Evolutionary conservation across 257 asterid genomes (phyloP), one percentile per base, ranked within the genome.

Genomic region (Solanum appendiculatum): DNA sequence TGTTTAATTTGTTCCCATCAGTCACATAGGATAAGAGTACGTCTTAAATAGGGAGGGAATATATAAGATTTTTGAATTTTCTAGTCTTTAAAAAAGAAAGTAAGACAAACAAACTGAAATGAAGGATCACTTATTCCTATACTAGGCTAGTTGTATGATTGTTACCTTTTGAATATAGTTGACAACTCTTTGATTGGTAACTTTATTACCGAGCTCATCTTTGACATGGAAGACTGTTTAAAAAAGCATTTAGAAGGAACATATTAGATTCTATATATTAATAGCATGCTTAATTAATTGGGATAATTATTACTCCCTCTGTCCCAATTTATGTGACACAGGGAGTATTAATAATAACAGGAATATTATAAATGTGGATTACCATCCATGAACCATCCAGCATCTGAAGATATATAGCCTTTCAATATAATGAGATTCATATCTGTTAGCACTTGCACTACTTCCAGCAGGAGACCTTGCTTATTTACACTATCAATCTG

Each of bases 341-440:
- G 13, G 10, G 44, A 34, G 4, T n/a, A 11, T 27, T 16, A 42
- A 23, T 25, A 27, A 86, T 27, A 37, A 9, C 0, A 78, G 2
- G 27, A 33, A 72, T 18, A n/a, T 42, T 39, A 54, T 2, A 48
- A 15, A 12, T 66, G 1, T 31, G 9, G 20, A 66, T 21, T 92
- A 95, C 98, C 98, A 87, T 94, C 97, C 98, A 95, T 94, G 91
- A 93, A 91, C 97, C 98, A 95, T 11, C 92, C 98, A 20, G 93
- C 97, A 92, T 95, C 98, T 68, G 95, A 93, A 23, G 98, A 94
- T 83, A 95, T 94, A 89, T 93, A 94, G 36, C 95, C 95, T 88
- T 94, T 95, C 34, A 90, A 84, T 75, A 95, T 94, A 78, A 87
- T 94, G 56, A 94, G 94, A 93, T 95, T 95, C 93, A 92, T 85